Conservation (phyloP, 352 stramenopile species). For the Poterioochromonas sp. region DNA sequence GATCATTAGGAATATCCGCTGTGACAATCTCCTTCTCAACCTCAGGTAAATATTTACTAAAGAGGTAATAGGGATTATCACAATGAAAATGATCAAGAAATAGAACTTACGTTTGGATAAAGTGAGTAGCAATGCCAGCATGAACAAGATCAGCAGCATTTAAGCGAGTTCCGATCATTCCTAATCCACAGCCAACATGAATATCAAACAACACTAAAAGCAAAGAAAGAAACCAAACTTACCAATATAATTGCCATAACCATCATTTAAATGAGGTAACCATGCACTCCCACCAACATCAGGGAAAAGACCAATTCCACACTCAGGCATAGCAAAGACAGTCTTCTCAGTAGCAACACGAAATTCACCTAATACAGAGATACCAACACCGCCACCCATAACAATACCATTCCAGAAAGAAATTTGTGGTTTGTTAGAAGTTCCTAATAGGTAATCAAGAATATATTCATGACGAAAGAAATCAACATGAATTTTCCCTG, state of each 20-base stretch:
- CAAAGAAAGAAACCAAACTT: not conserved
- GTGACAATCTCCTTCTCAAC: conserved; percentile 72
- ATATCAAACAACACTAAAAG: too few relatives aligned
- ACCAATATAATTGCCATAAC: conserved; percentile 80
- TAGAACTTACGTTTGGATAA: conserved; percentile 58
- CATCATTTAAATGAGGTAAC: conserved; percentile 63
- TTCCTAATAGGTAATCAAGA: conserved; percentile 8
- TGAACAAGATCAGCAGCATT: conserved; percentile 69
- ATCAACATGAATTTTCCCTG: not conserved
- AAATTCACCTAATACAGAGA: conserved; percentile 92
- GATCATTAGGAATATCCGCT: conserved; percentile 53
- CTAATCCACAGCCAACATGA: not conserved
- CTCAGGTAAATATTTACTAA: conserved; percentile 60
- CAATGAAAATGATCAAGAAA: not conserved
- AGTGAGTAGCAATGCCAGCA: conserved; percentile 90
- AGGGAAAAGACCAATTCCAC: conserved; percentile 91
- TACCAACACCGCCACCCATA: conserved; percentile 93
- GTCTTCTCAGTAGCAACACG: conserved; percentile 91
- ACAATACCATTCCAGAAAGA: conserved; percentile 77
- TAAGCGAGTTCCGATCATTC: conserved; percentile 81
- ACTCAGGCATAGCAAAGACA: conserved; percentile 97
- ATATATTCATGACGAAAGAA: conserved; percentile 24
- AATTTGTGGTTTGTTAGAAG: conserved; percentile 7
- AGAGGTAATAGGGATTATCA: not conserved
- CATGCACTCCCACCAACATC: conserved; percentile 88